Conservation (phyloP, 139 green algal species). For the Micractinium sp. region DNA sequence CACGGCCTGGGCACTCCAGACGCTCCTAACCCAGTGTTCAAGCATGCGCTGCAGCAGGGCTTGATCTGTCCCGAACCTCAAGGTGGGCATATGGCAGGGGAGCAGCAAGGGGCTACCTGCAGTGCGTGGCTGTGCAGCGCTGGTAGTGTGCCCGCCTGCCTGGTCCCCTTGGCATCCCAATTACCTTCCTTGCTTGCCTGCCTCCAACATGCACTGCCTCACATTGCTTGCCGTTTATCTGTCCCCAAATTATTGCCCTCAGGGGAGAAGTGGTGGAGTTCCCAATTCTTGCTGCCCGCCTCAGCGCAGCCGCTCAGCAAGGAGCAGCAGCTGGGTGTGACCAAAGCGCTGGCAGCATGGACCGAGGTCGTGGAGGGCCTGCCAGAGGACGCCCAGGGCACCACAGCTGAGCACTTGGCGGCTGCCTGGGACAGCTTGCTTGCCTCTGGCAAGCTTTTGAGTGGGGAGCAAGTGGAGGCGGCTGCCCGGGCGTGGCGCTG, state of each 20-base stretch:
- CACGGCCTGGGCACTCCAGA: conserved; percentile 6
- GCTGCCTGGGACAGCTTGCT: conserved; percentile 13
- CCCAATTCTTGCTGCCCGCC: conserved; percentile 24
- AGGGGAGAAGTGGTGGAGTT: conserved; percentile 27
- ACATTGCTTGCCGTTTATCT: not conserved
- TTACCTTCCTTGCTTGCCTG: not conserved
- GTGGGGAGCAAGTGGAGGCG: not conserved
- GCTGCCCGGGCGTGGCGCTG: conserved; percentile 27
- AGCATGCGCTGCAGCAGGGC: not conserved
- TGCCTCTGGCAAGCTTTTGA: not conserved
- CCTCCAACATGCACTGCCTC: not conserved
- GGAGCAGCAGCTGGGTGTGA: not conserved
- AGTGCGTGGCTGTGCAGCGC: not conserved
- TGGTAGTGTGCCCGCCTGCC: not conserved
- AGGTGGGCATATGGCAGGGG: not conserved
- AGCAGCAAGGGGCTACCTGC: not conserved
- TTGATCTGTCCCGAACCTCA: not conserved
- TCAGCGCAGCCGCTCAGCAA: not conserved
- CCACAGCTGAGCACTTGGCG: conserved; percentile 5
- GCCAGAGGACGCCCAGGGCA: not conserved
- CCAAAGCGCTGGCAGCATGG: not conserved
- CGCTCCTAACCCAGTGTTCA: conserved; percentile 18
- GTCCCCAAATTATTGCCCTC: not conserved
- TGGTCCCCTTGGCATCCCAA: not conserved
- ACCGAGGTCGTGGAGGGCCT: conserved; percentile 3